Conservation (phyloP, 2,329 filamentous ascomycete genomes). For the Sclerotinia sclerotiorum region DNA sequence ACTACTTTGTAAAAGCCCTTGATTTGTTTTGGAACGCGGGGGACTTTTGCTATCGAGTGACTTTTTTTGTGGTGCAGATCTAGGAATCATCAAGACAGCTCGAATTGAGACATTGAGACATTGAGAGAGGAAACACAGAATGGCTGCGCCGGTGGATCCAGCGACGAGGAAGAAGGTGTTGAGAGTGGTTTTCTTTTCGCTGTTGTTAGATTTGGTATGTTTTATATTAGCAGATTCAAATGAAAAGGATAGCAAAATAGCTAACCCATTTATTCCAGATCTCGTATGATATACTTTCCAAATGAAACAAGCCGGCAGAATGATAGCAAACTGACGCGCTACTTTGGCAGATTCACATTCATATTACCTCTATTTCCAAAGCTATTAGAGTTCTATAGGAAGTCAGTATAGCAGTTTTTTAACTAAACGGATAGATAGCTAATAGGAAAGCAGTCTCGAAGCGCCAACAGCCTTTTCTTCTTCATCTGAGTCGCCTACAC, state of each 20-base stretch:
- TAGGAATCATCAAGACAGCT: too few species aligned
- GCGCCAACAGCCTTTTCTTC: slow-evolving; percentile 48
- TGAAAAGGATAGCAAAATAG: not conserved
- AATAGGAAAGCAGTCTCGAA: slow-evolving; percentile 64
- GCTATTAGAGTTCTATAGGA: slow-evolving; percentile 93
- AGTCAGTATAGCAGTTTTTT: slow-evolving; percentile 68
- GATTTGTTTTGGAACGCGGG: not conserved
- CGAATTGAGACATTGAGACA: not conserved
- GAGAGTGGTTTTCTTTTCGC: slow-evolving; percentile 81
- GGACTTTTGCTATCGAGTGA: not conserved
- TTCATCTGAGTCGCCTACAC: slow-evolving; percentile 53
- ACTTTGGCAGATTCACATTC: slow-evolving; percentile 69
- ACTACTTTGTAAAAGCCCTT: not conserved
- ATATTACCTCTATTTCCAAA: slow-evolving; percentile 95
- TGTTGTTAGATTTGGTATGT: slow-evolving; percentile 83
- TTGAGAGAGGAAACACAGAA: slow-evolving; percentile 22
- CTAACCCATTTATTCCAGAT: slow-evolving; percentile 22
- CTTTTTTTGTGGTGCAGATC: not conserved
- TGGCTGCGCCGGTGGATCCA: slow-evolving; percentile 48
- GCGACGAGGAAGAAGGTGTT: slow-evolving; percentile 75
- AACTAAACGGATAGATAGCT: slow-evolving; percentile 66
- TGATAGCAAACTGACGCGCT: slow-evolving; percentile 4
- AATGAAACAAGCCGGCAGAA: not conserved
- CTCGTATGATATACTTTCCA: slow-evolving; percentile 21
- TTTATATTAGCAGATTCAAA: not conserved